These are phyloP conservation scores for Collybia sordida DNA, from an alignment of 768 basidiomycete genomes.

Conservation along the genomic window DNA sequence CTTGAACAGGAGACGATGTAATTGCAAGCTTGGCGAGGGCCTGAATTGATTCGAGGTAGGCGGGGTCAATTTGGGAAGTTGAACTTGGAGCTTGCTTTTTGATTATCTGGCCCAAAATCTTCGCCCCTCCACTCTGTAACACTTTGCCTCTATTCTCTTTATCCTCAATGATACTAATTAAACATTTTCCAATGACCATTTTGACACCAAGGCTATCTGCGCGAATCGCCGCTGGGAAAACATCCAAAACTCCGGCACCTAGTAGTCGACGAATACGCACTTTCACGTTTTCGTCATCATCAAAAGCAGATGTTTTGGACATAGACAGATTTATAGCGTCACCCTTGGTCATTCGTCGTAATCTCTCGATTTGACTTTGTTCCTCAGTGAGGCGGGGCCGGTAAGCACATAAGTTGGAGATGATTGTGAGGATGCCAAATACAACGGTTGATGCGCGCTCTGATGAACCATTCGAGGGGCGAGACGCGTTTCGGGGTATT, in stretches of 20 bases:
- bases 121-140: constrained; percentile 77
- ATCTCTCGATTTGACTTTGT: constrained; percentile 77
- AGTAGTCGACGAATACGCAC: constrained; percentile 58
- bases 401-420: constrained; percentile 72
- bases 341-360: constrained; percentile 71
- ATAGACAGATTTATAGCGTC: constrained; percentile 21
- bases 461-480: constrained; percentile 13
- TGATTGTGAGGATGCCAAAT: constrained; percentile 78
- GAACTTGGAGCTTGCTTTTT: constrained; percentile 41
- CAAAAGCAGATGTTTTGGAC: constrained; percentile 40
- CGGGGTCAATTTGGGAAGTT: constrained; percentile 33
- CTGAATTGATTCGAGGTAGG: constrained; percentile 69
- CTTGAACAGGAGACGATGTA: constrained; percentile 85
- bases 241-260: constrained; percentile 60
- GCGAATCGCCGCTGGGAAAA: constrained; percentile 55
- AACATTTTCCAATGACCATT: constrained; percentile 53
- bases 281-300: constrained; percentile 68
- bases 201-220: constrained; percentile 69
- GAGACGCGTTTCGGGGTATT: constrained; percentile 48
- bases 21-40: constrained; percentile 92
- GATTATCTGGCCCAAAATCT: constrained; percentile 59
- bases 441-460: constrained; percentile 51
- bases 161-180: constrained; percentile 75
- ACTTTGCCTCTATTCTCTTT: constrained; percentile 75
- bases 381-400: constrained; percentile 75